These are phyloP conservation scores for Fagopyrum homotropicum DNA, from an alignment of 148 eudicot genomes.

Conservation along the genomic window DNA sequence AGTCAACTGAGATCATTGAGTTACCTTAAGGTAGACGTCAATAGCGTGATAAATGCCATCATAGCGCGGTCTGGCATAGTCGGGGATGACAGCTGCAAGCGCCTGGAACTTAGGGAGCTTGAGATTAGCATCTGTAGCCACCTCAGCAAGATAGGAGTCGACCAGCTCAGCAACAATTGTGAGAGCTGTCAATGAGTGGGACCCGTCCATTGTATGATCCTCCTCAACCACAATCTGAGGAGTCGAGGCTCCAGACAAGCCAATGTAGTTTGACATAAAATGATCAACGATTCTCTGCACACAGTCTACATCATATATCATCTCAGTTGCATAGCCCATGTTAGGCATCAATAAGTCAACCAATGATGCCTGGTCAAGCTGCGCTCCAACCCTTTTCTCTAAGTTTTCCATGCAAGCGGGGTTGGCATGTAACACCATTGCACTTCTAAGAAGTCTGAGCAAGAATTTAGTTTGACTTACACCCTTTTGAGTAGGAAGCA, in stretches of 20 bases:
- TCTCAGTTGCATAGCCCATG: slow-evolving; percentile 41
- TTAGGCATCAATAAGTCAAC: slow-evolving; percentile 62
- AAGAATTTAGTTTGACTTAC: slow-evolving; percentile 46
- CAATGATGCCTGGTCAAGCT: slow-evolving; percentile 52
- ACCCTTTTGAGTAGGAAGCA: slow-evolving; percentile 55
- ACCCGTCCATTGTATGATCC: slow-evolving; percentile 21
- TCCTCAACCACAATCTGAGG: slow-evolving; percentile 41
- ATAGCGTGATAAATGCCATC: slow-evolving; percentile 75
- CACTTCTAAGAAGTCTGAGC: slow-evolving; percentile 40
- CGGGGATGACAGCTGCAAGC: slow-evolving; percentile 60
- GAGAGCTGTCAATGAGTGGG: slow-evolving; percentile 35
- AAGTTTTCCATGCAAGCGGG: slow-evolving; percentile 44
- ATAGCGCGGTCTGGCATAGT: slow-evolving; percentile 59
- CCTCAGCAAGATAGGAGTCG: slow-evolving; percentile 69
- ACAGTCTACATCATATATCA: slow-evolving; percentile 61
- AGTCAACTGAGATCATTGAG: no score
- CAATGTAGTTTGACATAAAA: slow-evolving; percentile 38
- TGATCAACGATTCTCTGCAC: slow-evolving; percentile 63
- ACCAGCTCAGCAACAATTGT: slow-evolving; percentile 66
- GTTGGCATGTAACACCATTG: slow-evolving; percentile 54
- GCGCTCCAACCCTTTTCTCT: slow-evolving; percentile 53
- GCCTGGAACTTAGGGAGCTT: slow-evolving; percentile 56
- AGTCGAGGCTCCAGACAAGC: slow-evolving; percentile 31
- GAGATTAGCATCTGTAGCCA: slow-evolving; percentile 63
- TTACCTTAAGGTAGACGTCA: slow-evolving; percentile 70